Evolutionary conservation across 176 grass and related monocot species (phyloP), one percentile per base, ranked within the genome.

Genomic region (Secale cereale): DNA sequence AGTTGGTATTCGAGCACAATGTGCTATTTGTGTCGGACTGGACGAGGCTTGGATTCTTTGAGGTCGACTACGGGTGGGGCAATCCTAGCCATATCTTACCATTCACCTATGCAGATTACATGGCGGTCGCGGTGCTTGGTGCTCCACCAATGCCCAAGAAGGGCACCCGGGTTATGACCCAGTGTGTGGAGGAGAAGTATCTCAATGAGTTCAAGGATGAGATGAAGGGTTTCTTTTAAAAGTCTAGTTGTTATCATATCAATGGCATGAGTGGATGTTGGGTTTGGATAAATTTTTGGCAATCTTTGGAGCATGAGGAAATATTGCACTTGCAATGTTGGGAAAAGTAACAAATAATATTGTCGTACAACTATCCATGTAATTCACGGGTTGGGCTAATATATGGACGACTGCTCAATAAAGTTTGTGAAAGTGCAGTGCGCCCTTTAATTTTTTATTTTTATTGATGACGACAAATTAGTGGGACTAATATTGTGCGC

Each of bases 21-120:
- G 88, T 92, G 27, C 31, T 95, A 14, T 88, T 92, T n/a, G 91
- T 95, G 25, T 95, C 93, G 0, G 88, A 95, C n/a, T 95, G 93
- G 91, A 92, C 88, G 2, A 84, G 86, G 48, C 78, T 92, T 19
- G 93, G 93, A 17, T 95, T 95, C 79, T 83, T 76, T 4, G 91
- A 95, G 43, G 82, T 89, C 1, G 91, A 95, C 50, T 95, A 89
- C 8, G 91, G 91, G 2, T 95, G 93, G 93, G 93, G 93, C 7
- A 22, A 22, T 6, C 93, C 93, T 2, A 85, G 59, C 80, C 88
- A 93, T 76, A 82, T 93, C 60, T 48, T 90, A 46, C 93, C 93
- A 3, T 88, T 95, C 10, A 85, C 77, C 29, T 92, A 95, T 64
- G 88, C 86, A 1, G 66, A 93, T 29, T 91, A 92, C 48, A 95